These are phyloP conservation scores for Uronychia setigera DNA, from an alignment of 73 alveolate genomes.

Conservation along the genomic window DNA sequence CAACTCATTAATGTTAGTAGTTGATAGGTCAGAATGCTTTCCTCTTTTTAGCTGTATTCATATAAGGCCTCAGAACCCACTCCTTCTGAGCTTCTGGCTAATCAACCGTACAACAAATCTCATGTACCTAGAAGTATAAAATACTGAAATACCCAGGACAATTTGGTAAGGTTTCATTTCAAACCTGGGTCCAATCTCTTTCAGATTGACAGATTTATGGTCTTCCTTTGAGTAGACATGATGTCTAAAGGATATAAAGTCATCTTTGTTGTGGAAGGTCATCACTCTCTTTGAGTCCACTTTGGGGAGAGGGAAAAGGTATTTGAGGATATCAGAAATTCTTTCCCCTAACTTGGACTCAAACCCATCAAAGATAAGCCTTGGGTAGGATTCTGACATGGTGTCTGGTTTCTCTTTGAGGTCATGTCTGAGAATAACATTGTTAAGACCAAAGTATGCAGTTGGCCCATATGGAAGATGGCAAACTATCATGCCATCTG, in stretches of 20 bases:
- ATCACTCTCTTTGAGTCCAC: conserved; percentile 95
- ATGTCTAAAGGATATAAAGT: conserved; percentile 80
- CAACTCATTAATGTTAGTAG: no score
- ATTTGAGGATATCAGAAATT: conserved; percentile 93
- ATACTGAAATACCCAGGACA: conserved; percentile 95
- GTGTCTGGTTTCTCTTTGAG: conserved; percentile 92
- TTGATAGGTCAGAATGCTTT: no score
- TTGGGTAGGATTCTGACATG: conserved; percentile 96
- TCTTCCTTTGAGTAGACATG: conserved; percentile 91
- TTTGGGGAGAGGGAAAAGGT: conserved; percentile 99
- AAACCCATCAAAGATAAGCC: conserved; percentile 95
- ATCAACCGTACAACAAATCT: no score
- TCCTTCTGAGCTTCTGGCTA: conserved; percentile 96
- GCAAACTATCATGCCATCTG: conserved; percentile 99
- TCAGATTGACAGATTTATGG: conserved; percentile 89
- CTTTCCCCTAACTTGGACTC: conserved; percentile 95
- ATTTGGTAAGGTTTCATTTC: conserved; percentile 97
- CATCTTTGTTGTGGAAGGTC: conserved; percentile 93
- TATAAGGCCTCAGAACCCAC: conserved; percentile 96
- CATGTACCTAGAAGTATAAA: no score
- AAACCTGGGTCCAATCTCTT: conserved; percentile 99
- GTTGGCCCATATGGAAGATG: conserved; percentile 99
- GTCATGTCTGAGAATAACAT: conserved; percentile 99
- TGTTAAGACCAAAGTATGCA: conserved; percentile 97
- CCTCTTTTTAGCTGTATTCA: conserved; percentile 97